These are phyloP conservation scores for Claviceps sorghi DNA, from an alignment of 2,329 filamentous ascomycete species.

Conservation along the genomic window DNA sequence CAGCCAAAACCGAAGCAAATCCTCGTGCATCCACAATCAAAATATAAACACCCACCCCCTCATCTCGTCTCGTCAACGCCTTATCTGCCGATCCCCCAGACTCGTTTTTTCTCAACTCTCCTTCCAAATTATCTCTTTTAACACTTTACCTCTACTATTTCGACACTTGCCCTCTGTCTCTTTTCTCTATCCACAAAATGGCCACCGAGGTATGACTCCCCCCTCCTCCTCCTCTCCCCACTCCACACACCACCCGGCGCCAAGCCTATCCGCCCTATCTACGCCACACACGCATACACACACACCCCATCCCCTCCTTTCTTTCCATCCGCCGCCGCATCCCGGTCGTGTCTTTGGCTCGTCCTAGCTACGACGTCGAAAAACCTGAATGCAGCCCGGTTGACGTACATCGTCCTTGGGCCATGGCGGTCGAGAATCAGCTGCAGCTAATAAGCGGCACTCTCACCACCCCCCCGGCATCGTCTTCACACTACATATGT, in stretches of 20 bases:
- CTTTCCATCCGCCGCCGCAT: background rate
- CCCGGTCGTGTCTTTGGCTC: background rate
- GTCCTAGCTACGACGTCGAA: background rate
- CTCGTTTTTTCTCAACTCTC: conserved; percentile 11
- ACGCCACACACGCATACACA: background rate
- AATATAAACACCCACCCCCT: conserved; percentile 18
- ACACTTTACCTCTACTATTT: background rate
- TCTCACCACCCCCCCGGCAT: background rate
- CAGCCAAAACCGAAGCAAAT: conserved; percentile 4
- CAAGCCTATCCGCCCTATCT: no score
- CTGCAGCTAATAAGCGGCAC: background rate
- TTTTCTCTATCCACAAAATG: conserved; percentile 12
- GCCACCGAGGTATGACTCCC: conserved; percentile 19
- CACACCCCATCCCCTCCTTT: background rate
- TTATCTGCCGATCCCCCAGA: conserved; percentile 9
- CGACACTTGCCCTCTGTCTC: background rate
- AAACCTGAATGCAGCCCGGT: background rate
- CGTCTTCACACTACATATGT: background rate
- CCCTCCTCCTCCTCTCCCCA: background rate
- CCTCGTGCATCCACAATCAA: conserved; percentile 15
- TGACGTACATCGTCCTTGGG: background rate
- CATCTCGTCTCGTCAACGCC: conserved; percentile 13
- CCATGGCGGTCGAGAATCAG: background rate
- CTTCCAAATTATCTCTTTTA: conserved; percentile 10
- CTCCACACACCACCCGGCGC: no score